phyloP scores from a whole-genome alignment of 306 rosid genomes.

The Pyrus betulifolia region DNA sequence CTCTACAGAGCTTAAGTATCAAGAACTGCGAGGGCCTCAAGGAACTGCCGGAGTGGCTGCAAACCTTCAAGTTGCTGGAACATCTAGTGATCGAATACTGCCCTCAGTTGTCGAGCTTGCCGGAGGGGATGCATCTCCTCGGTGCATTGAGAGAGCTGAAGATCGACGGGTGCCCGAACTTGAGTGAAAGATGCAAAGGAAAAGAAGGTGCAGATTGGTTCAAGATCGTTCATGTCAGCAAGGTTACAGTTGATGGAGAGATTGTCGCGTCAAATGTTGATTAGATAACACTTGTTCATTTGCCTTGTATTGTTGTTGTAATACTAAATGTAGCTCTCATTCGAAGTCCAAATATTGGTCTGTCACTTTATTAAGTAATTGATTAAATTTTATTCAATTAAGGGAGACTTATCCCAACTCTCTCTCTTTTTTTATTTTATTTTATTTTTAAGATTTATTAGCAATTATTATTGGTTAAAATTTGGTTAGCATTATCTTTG shows the following conservation, averaged over 20 bases:
- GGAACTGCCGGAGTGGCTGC: conserved; percentile 6
- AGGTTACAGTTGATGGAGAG: background rate
- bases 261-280: background rate
- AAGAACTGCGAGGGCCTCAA: background rate
- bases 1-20: background rate
- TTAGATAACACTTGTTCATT: too few species aligned
- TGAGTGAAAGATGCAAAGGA: background rate
- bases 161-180: background rate
- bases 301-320: too few species aligned
- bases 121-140: conserved; percentile 1
- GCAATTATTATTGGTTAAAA: too few species aligned
- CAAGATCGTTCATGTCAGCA: background rate
- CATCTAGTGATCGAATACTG: background rate
- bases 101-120: background rate
- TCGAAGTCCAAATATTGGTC: too few species aligned
- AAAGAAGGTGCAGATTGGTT: conserved; percentile 2
- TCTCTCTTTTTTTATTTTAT: too few species aligned
- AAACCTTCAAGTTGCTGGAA: background rate
- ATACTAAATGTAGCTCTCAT: too few species aligned
- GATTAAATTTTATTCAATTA: background rate
- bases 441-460: too few species aligned
- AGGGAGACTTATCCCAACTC: too few species aligned
- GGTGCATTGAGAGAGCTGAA: background rate
- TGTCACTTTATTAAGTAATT: background rate
- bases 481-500: too few species aligned